Base-by-base conservation (phyloP, 306 rosid species). In the Vicia sativa region DNA sequence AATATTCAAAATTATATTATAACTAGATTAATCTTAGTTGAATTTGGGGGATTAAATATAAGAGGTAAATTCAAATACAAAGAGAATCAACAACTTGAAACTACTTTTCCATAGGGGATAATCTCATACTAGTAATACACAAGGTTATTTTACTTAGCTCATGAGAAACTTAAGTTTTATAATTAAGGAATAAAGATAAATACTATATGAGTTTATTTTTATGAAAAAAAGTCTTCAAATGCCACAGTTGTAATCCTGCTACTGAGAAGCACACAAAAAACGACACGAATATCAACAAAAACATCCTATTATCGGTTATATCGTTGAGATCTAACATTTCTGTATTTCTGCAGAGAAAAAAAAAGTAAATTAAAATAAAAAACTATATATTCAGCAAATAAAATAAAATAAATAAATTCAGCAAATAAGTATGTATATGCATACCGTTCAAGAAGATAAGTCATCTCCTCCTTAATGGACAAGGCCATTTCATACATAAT, bases 161-260 rank as follows among this genome's bases (percentile, higher is more conserved):
- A 52, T 5, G 9, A 59, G 9, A 59, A 14, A 34, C 10, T 5
- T 4, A 52, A 21, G n/a, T 8, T 59, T 2, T 34, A 59, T 4
- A 34, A 23, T 53, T 53, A 23, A 34, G 3, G 0, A 31, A 60
- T 3, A 4, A 41, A 34, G 1, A 62, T 5, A 53, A 50, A 2
- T 2, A 59, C 74, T 61, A 91, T 42, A 89, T 77, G 62, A 89
- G 62, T 87, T 89, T 91, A 82, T 85, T 89, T 55, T 87, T 91
- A 76, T 79, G 65, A 38, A 89, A 89, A 72, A 85, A 85, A 70
- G 76, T 77, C 83, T 89, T 91, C 77, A 91, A 71, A 67, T 87
- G 88, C 91, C 91, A 83, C 41, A 85, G 5, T 70, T 91, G 97
- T 74, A 91, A 12, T 11, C 81, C 89, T 0, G 85, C 91, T 8